Conservation (phyloP, 805 yeast genomes). For the Metschnikowia santaceciliae region DNA sequence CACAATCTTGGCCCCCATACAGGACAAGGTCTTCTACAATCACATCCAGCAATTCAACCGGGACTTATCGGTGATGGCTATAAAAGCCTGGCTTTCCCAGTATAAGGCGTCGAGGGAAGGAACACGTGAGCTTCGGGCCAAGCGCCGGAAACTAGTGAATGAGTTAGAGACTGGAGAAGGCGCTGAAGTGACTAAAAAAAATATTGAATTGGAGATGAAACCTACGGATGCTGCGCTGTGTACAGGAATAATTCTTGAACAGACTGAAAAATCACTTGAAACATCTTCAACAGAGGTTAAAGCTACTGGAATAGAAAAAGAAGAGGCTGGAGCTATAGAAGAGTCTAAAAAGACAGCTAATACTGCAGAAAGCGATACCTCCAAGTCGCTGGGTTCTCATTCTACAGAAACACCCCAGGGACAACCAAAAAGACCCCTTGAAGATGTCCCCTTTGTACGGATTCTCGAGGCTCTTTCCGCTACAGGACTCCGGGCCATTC, state of each 20-base stretch:
- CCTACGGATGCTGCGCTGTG: neutral
- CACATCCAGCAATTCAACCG: constrained; percentile 97
- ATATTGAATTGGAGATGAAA: neutral
- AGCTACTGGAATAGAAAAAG: too few relatives aligned
- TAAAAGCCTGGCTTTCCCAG: constrained; percentile 78
- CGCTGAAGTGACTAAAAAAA: too few relatives aligned
- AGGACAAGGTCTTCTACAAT: constrained; percentile 85
- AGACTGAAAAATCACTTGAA: too few relatives aligned
- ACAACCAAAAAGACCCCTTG: neutral
- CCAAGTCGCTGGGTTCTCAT: neutral
- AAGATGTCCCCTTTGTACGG: constrained; percentile 31
- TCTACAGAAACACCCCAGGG: neutral
- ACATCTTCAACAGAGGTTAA: too few relatives aligned
- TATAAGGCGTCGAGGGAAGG: constrained; percentile 39
- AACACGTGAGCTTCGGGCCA: constrained; percentile 20
- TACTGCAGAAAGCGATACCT: too few relatives aligned
- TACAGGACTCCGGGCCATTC: constrained; percentile 87
- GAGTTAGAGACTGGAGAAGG: neutral
- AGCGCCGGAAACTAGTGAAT: constrained; percentile 11
- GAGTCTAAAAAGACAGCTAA: too few relatives aligned
- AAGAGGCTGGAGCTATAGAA: too few relatives aligned
- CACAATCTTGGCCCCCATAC: constrained; percentile 73
- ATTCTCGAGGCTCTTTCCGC: constrained; percentile 92
- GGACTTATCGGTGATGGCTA: constrained; percentile 80
- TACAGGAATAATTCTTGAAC: too few relatives aligned